Percentiles rank a stretch among this genome's conserved stretches.
phyloP scores from a whole-genome alignment of 495 filamentous ascomycete species.

The Neurospora africana region DNA sequence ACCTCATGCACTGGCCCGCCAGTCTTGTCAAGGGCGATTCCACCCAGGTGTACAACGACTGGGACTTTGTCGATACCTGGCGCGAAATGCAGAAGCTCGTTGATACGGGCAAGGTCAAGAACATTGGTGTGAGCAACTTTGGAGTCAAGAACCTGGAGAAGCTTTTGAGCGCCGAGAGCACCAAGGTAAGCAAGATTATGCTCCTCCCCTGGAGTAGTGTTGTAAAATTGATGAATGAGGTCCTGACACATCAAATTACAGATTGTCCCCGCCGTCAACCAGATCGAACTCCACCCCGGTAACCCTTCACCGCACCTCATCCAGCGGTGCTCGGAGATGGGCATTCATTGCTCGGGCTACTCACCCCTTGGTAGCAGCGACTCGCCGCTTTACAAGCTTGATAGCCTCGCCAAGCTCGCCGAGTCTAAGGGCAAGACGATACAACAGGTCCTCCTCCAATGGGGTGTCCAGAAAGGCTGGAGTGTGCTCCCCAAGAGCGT shows the following conservation, averaged over 20 bases:
- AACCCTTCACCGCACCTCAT: conserved; percentile 71
- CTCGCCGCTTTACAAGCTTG: conserved; percentile 50
- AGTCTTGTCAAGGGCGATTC: conserved; percentile 33
- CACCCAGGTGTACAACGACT: conserved; percentile 41
- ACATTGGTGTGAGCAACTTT: conserved; percentile 78
- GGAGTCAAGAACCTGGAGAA: conserved; percentile 56
- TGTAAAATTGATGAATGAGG: background rate
- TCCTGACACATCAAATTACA: conserved; percentile 25
- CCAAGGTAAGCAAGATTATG: conserved; percentile 23
- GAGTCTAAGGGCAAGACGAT: conserved; percentile 56
- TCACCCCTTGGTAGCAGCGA: conserved; percentile 51
- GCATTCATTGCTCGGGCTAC: conserved; percentile 60
- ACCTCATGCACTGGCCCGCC: conserved; percentile 76
- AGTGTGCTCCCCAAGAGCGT: conserved; percentile 64
- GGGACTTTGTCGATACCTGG: conserved; percentile 79
- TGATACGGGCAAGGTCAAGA: conserved; percentile 67
- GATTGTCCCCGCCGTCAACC: conserved; percentile 77
- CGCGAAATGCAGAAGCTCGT: conserved; percentile 74
- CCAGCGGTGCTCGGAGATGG: conserved; percentile 53
- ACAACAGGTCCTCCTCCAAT: conserved; percentile 57
- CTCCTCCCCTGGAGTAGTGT: background rate
- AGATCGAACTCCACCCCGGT: conserved; percentile 84
- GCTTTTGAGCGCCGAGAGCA: conserved; percentile 48
- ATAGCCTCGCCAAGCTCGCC: conserved; percentile 48
- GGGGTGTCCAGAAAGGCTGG: conserved; percentile 64